phyloP scores from a whole-genome alignment of 768 basidiomycete species.

The Harrya chromipes region DNA sequence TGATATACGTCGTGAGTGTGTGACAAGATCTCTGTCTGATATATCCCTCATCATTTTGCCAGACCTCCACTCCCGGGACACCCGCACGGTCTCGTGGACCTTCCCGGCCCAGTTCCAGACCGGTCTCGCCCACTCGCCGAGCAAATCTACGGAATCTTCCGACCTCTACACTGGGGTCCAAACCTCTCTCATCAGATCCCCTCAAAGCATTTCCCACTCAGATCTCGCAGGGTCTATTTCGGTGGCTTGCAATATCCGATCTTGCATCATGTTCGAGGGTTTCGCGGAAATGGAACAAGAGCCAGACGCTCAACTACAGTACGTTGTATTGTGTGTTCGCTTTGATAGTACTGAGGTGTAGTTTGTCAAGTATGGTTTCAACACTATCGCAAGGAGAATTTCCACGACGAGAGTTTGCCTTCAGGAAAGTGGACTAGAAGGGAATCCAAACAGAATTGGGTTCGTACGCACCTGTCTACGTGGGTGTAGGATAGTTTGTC shows the following conservation, averaged over 20 bases:
- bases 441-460: slow-evolving; percentile 95
- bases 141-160: slow-evolving; percentile 20
- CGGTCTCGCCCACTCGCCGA: slow-evolving; percentile 36
- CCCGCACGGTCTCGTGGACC: slow-evolving; percentile 61
- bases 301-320: slow-evolving; percentile 92
- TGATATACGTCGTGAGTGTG: slow-evolving; percentile 65
- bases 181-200: slow-evolving; percentile 45
- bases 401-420: slow-evolving; percentile 75
- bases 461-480: slow-evolving; percentile 21
- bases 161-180: slow-evolving; percentile 25
- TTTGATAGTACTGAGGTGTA: slow-evolving; percentile 1
- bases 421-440: slow-evolving; percentile 89
- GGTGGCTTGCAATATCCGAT: slow-evolving; percentile 55
- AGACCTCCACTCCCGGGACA: slow-evolving; percentile 69
- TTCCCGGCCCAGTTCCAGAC: slow-evolving; percentile 45
- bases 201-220: slow-evolving; percentile 76
- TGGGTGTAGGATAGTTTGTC: background rate
- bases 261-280: slow-evolving; percentile 79
- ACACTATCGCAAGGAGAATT: slow-evolving; percentile 82
- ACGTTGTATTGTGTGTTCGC: slow-evolving; percentile 13
- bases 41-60: slow-evolving; percentile 6
- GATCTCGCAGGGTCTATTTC: slow-evolving; percentile 75
- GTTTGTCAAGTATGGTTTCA: slow-evolving; percentile 82
- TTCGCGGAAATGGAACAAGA: slow-evolving; percentile 82
- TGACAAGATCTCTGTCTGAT: slow-evolving; percentile 1